Conservation (phyloP, 31 red algal genomes). For the Bonnemaisonia californica region DNA sequence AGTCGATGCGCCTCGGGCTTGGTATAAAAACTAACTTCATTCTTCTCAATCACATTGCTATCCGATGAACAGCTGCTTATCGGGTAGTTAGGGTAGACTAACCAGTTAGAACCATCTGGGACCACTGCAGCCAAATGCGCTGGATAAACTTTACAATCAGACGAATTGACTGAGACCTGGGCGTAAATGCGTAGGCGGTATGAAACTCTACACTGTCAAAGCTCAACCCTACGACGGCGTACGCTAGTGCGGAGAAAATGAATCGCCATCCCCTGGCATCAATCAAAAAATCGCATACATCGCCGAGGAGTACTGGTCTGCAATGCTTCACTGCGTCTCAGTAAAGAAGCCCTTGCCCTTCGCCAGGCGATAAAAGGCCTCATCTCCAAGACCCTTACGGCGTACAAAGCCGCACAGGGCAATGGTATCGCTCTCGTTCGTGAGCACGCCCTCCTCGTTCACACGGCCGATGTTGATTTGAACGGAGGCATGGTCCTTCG, state of each 20-base stretch:
- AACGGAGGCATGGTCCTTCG: constrained; percentile 95
- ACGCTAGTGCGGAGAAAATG: too few species aligned
- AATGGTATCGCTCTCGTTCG: constrained; percentile 86
- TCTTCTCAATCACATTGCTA: too few species aligned
- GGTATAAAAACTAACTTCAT: neutral
- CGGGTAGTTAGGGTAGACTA: too few species aligned
- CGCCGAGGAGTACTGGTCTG: neutral
- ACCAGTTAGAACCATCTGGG: too few species aligned
- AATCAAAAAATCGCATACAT: neutral
- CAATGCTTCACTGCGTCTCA: constrained; percentile 31
- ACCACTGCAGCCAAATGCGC: too few species aligned
- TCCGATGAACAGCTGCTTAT: too few species aligned
- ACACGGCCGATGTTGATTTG: constrained; percentile 92
- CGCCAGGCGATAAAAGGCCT: constrained; percentile 73
- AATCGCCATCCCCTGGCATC: too few species aligned
- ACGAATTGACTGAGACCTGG: too few species aligned
- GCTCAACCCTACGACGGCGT: too few species aligned
- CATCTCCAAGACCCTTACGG: constrained; percentile 88
- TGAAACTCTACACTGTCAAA: too few species aligned
- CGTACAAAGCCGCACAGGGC: constrained; percentile 87
- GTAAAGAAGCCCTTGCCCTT: constrained; percentile 74
- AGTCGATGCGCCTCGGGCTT: neutral
- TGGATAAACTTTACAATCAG: too few species aligned
- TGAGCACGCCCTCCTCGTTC: constrained; percentile 80
- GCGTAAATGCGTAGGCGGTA: too few species aligned